Base-by-base conservation (phyloP, 345 rosid genomes). In the Geranium rotundifolium region DNA sequence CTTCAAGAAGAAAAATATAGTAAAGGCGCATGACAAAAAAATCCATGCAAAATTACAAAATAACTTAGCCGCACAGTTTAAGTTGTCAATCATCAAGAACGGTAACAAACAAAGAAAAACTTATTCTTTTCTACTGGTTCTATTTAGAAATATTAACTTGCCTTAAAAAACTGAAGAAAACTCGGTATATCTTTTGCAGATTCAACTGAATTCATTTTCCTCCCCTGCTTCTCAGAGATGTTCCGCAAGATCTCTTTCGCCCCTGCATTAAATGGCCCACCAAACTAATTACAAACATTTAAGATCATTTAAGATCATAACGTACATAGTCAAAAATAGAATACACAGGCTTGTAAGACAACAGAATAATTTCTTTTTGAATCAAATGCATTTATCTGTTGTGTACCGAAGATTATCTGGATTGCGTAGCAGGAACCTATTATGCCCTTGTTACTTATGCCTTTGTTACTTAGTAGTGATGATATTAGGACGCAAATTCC, bases 221-320 rank as follows among this genome's bases (percentile, higher is more conserved):
- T 83, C 67, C 96, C 96, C 66, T 89, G 93, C 81, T 80, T 92
- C 72, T 89, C 96, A 10, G 98, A 92, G 55, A 92, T 73, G 71
- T 77, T 87, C 57, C 71, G 86, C 70, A 92, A 69, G 52, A 92
- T 67, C 75, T 92, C 95, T 64, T 87, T 89, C 54, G 89, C 90
- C 59, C 96, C 98, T 92, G 78, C 70, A 80, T 66, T 64, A 67
- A 37, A 55, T 29, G 56, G 31, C 54, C 63, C 60, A 63, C 27
- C 58, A 59, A 55, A 58, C 39, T 54, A 29, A 66, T 39, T 29
- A 56, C 20, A 65, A 27, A 63, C 54, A 50, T 63, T 15, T 56
- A 63, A 65, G 18, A 73, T 50, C 56, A 19, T 29, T 12, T 2
- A 61, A 49, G n/a, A 29, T 39, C 50, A 19, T 34, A 41, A 37